A percentile compares a stretch with the other conserved stretches of the same genome.
phyloP scores from a whole-genome alignment of 345 rosid genomes.

The Acer negundo region DNA sequence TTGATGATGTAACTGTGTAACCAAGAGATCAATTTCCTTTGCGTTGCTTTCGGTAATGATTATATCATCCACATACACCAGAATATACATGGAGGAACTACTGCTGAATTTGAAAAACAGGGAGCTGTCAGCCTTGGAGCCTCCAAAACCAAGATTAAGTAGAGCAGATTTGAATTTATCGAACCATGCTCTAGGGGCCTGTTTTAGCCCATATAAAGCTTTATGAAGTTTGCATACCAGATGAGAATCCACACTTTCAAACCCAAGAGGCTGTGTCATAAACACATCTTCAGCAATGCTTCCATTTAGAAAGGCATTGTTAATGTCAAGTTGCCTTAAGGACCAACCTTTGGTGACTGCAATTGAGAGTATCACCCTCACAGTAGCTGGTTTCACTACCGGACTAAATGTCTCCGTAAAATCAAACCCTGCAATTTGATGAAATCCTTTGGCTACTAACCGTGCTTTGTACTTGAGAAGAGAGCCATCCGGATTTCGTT shows the following conservation, averaged over 20 bases:
- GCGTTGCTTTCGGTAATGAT: neutral
- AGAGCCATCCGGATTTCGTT: neutral
- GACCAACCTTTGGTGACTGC: too few relatives aligned
- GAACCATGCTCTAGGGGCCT: slow-evolving; percentile 1
- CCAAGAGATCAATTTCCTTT: too few relatives aligned
- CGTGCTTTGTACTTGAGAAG: neutral
- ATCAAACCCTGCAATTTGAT: neutral
- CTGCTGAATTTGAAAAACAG: neutral
- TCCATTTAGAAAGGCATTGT: slow-evolving; percentile 7
- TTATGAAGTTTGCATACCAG: neutral
- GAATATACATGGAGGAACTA: neutral
- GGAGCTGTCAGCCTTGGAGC: neutral
- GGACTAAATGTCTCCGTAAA: neutral
- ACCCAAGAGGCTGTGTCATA: neutral
- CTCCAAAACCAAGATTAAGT: neutral
- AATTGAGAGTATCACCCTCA: neutral
- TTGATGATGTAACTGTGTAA: too few relatives aligned
- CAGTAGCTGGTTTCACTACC: neutral
- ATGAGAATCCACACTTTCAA: neutral
- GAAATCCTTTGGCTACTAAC: neutral
- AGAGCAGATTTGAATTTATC: neutral
- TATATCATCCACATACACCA: slow-evolving; percentile 2
- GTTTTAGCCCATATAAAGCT: neutral
- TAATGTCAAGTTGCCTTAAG: neutral
- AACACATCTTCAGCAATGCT: neutral